These are phyloP conservation scores for Ophiostoma himal-ulmi DNA, from an alignment of 2,329 filamentous ascomycete species.

Conservation along the genomic window DNA sequence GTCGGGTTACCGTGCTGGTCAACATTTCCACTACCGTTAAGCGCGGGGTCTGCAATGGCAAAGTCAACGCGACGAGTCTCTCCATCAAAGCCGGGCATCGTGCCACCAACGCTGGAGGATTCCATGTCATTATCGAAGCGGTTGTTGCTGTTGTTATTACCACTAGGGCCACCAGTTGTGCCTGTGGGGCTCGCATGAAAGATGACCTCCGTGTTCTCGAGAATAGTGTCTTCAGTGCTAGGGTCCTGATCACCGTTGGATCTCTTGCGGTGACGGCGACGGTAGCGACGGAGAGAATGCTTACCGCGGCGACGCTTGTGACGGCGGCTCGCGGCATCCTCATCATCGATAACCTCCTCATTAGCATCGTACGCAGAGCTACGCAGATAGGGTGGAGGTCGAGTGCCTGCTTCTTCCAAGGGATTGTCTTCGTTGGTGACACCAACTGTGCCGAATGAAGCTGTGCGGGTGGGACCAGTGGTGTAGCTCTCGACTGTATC, in stretches of 20 bases:
- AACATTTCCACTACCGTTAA: conserved; percentile 25
- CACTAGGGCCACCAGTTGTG: conserved; percentile 25
- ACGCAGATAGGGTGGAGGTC: conserved; percentile 34
- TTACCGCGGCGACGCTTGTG: conserved; percentile 35
- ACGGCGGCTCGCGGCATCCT: conserved; percentile 38
- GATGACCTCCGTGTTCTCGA: background rate
- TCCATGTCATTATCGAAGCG: background rate
- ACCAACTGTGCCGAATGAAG: conserved; percentile 40
- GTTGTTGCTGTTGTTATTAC: background rate
- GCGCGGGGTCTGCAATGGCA: conserved; percentile 31
- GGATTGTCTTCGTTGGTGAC: conserved; percentile 36
- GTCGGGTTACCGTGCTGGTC: conserved; percentile 17
- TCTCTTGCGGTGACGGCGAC: conserved; percentile 40
- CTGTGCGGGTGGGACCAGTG: conserved; percentile 34
- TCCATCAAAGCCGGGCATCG: conserved; percentile 14
- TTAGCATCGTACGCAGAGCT: conserved; percentile 36
- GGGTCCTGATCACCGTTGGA: conserved; percentile 23
- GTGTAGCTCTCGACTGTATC: conserved; percentile 43
- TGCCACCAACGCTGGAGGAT: background rate
- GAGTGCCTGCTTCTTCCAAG: conserved; percentile 33
- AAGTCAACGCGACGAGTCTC: conserved; percentile 42
- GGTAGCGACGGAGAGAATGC: conserved; percentile 37
- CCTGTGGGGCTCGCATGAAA: background rate
- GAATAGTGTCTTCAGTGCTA: conserved; percentile 30
- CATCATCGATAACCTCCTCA: conserved; percentile 44